Evolutionary conservation across 208 protist genomes (phyloP).

Genomic region (Trypanosoma vivax): DNA sequence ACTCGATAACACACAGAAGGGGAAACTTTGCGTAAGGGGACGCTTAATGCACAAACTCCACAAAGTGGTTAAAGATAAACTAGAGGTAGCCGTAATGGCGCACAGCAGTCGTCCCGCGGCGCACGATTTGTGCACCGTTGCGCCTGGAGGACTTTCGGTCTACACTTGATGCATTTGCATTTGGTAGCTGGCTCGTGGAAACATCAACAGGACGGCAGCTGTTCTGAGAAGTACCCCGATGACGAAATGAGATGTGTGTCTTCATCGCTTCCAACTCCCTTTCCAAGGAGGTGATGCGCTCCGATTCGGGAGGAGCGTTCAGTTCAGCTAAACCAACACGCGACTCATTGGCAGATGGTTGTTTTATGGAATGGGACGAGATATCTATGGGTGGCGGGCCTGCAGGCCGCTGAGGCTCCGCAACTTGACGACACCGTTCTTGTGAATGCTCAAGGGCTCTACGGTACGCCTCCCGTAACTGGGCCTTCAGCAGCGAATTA

Average conservation of each 20-base stretch:
- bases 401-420: not conserved
- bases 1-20: constrained; percentile 12
- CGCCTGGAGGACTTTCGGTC: not conserved
- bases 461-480: constrained; percentile 74
- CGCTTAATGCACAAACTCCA: no score
- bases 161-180: no score
- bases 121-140: constrained; percentile 26
- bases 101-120: constrained; percentile 40
- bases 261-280: constrained; percentile 66
- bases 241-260: constrained; percentile 27
- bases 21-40: not conserved
- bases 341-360: constrained; percentile 7
- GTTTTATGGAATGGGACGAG: not conserved
- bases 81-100: constrained; percentile 65
- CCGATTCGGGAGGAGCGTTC: constrained; percentile 8
- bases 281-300: constrained; percentile 35
- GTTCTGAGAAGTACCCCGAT: not conserved
- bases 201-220: no score
- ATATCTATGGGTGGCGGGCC: not conserved
- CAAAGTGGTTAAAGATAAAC: no score
- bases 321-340: not conserved
- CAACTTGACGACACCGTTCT: not conserved
- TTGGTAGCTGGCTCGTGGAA: no score
- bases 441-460: constrained; percentile 23
- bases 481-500: constrained; percentile 81